Evolutionary conservation across 176 grass and related monocot genomes (phyloP), one percentile per base, ranked within the genome.

Genomic region (Oryza longistaminata): DNA sequence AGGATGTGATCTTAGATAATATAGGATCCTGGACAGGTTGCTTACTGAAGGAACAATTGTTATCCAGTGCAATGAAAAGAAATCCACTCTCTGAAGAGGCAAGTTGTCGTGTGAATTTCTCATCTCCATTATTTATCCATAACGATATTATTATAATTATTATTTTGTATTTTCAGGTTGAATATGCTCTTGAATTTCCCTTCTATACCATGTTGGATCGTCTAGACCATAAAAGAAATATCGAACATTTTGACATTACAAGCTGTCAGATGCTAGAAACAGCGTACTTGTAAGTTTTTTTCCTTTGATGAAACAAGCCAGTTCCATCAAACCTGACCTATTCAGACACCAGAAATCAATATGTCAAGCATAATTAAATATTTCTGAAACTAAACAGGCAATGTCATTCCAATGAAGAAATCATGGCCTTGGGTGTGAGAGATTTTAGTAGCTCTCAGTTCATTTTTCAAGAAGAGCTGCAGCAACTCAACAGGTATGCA

Each of bases 391-490:
- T 58, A 89, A 89, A 45, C 87, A 95, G 80, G 31, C 67, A 22
- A 44, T 75, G 9, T 48, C 34, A 70, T 11, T 35, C 44, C 37
- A 81, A 34, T 64, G 39, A 81, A 48, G 89, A 95, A 74, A 69
- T 89, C 48, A 35, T 92, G 64, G 50, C 76, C 6, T 40, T 95
- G 76, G 80, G 13, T 55, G 2, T 83, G 12, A 53, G 73, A 84
- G 91, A 95, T 69, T 98, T 95, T 65, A 82, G 2, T 76, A 29
- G 43, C 26, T 43, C 21, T 83, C 94, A 93, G 74, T 66, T 19
- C 55, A 77, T 78, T 34, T 81, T 75, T 65, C 62, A 58, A 42
- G 42, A 91, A 82, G 94, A 96, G 80, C 81, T 96, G 27, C 50
- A 67, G 25, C 44, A 73, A 71, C 73, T 96, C 21, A 44, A 91